Evolutionary conservation across 202 grass and related monocot genomes (phyloP), one percentile per base, ranked within the genome.

Genomic region (Miscanthus sacchariflorus): DNA sequence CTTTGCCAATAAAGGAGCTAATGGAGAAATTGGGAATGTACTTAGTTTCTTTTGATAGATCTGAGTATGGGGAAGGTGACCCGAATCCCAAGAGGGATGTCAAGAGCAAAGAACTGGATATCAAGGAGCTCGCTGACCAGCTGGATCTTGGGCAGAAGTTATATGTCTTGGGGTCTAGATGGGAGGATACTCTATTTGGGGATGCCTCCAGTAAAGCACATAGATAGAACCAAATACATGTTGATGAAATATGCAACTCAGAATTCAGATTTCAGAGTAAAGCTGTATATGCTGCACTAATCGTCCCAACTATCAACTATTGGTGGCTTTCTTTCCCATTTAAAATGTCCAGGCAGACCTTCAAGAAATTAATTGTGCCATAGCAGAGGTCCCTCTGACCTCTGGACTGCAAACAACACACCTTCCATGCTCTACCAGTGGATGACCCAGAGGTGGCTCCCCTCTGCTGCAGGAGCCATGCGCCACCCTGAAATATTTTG

Each of bases 321-420:
- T 91, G 92, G 91, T 97, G 91, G 85, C 76, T 87, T 72, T 95
- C 88, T 79, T 93, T 98, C 69, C 93, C 93, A n/a, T 12, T 77
- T 36, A 72, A 87, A 40, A 27, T 93, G 64, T 85, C 88, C 50
- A 90, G 59, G 30, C 46, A 87, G 24, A 83, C 83, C 44, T 90
- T 87, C 91, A 81, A 88, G 61, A 93, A 81, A 49, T 46, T 93
- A 27, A n/a, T 85, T 59, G 74, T 70, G 35, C n/a, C n/a, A 36
- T 77, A 98, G 82, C 83, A 80, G 71, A 83, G 77, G 65, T 76
- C 86, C 13, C 77, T 98, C 65, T 86, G 81, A 72, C 10, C 83
- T 93, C 70, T 86, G 83, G 80, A 88, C 95, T 35, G 93, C 89
- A 45, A 89, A 95, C 84, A 83, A 89, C 69, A 72, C 70, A 5